A percentile compares a stretch with the other conserved stretches of the same genome.
phyloP scores from a whole-genome alignment of 2,329 filamentous ascomycete species.

The Calonectria pteridis region DNA sequence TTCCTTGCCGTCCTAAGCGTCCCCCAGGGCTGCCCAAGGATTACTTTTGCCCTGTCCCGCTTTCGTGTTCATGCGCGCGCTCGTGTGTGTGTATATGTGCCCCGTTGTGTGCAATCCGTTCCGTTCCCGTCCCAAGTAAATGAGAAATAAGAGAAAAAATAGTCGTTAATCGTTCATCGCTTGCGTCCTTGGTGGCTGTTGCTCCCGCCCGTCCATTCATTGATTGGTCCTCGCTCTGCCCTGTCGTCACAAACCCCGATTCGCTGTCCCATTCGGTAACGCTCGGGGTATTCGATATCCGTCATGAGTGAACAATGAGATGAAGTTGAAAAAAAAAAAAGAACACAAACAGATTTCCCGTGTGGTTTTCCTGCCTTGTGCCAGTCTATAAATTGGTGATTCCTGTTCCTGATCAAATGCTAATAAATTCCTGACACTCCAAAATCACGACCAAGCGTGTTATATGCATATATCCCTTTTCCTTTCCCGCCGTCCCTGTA shows the following conservation, averaged over 20 bases:
- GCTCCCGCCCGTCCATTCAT: not conserved
- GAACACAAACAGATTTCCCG: conserved; percentile 37
- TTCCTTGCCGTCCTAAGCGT: not conserved
- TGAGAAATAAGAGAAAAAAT: not conserved
- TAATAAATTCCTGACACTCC: conserved; percentile 38
- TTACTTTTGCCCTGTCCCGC: conserved; percentile 5
- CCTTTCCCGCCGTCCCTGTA: conserved; percentile 34
- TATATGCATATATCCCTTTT: conserved; percentile 45
- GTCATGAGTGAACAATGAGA: conserved; percentile 33
- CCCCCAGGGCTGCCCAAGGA: conserved; percentile 19
- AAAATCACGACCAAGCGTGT: conserved; percentile 41
- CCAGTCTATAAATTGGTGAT: conserved; percentile 45
- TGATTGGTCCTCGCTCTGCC: not conserved
- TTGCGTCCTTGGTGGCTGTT: not conserved
- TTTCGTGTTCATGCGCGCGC: not conserved
- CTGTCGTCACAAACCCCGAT: not conserved
- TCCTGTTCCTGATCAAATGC: conserved; percentile 42
- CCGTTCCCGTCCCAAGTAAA: conserved; percentile 1
- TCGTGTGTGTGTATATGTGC: not conserved
- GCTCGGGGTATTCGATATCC: conserved; percentile 23
- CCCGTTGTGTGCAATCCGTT: not conserved
- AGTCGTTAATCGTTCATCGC: not conserved
- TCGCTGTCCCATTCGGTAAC: conserved; percentile 8
- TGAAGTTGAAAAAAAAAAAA: conserved; percentile 34
- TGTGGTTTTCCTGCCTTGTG: conserved; percentile 43